Base-by-base conservation (phyloP, 768 basidiomycete genomes). In the Solioccasus polychromus region DNA sequence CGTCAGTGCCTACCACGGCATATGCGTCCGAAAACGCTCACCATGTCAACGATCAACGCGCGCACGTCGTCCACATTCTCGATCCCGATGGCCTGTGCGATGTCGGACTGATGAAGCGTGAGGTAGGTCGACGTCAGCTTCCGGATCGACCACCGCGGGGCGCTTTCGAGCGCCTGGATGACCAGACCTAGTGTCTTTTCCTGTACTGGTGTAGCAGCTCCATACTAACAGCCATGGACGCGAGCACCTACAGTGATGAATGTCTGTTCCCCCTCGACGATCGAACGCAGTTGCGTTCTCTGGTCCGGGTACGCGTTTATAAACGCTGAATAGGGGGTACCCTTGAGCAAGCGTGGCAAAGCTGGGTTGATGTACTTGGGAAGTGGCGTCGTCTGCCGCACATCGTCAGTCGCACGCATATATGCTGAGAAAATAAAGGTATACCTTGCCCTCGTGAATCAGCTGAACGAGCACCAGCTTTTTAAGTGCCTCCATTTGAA, bases 401-500 rank as follows among this genome's bases (percentile, higher is more conserved):
- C 20, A 12, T 48, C 35, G 51, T 52, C 35, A 17, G 11, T 34
- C 17, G 30, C 5, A 17, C 10, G 17, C 23, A 3, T 25, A 8
- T 5, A 18, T 17, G 7, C 15, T 23, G 14, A n/a, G n/a, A 26
- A 37, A 6, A 19, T 18, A 22, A 10, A 18, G 5, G 3, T 43
- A 70, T 18, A 85, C 87, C 75, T 83, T 81, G 15, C 92, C 92
- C 42, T 79, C 74, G 18, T 77, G 71, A 45, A 94, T 88, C 36
- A 93, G 66, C 60, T 92, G 90, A 5, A 92, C 78, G 5, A 94
- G 71, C 18, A 77, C 68, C 37, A 92, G 68, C 66, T 93, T 92
- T 74, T 94, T 94, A 56, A 85, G 69, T 0, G 92, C 92, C 59
- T 93, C 92, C 55, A 92, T 64, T 62, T 95, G 92, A 3, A 93